A percentile compares a stretch with the other conserved stretches of the same genome.
Evolutionary conservation across 192 early-diverging fungal species (phyloP).

Genomic region (Backusella sp.): DNA sequence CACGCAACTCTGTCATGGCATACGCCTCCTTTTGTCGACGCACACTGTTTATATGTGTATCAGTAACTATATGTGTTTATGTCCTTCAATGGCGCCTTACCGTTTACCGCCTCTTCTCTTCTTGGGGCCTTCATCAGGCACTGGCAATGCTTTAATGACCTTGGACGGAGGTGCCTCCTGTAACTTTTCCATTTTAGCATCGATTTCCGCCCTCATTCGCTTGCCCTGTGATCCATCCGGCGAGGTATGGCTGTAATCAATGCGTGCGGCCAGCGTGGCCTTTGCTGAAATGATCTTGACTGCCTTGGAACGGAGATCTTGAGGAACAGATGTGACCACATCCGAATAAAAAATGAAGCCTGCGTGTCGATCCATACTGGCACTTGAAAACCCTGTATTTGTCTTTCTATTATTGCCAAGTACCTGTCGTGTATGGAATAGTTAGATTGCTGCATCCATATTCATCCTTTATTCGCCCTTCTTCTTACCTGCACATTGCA

Average conservation of each 20-base stretch:
- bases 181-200: conserved; percentile 83
- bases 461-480: not conserved
- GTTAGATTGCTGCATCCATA: too few species aligned
- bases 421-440: not conserved
- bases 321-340: conserved; percentile 63
- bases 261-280: conserved; percentile 74
- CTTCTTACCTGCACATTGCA: conserved; percentile 70
- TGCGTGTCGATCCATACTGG: conserved; percentile 66
- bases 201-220: conserved; percentile 74
- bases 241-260: conserved; percentile 73
- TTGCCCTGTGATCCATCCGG: conserved; percentile 74
- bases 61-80: too few species aligned
- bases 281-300: conserved; percentile 83
- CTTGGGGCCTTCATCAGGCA: conserved; percentile 90
- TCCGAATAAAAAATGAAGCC: conserved; percentile 83
- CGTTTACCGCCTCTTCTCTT: conserved; percentile 86
- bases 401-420: conserved; percentile 47
- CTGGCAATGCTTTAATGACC: conserved; percentile 83
- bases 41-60: conserved; percentile 58
- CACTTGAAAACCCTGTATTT: conserved; percentile 64
- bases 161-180: conserved; percentile 85
- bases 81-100: conserved; percentile 24
- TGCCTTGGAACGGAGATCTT: conserved; percentile 78
- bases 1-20: conserved; percentile 83
- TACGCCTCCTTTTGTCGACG: conserved; percentile 81